Percentiles rank a stretch among this genome's conserved stretches.
These are phyloP conservation scores for Naganishia randhawae DNA, from an alignment of 768 basidiomycete species.

Conservation along the genomic window DNA sequence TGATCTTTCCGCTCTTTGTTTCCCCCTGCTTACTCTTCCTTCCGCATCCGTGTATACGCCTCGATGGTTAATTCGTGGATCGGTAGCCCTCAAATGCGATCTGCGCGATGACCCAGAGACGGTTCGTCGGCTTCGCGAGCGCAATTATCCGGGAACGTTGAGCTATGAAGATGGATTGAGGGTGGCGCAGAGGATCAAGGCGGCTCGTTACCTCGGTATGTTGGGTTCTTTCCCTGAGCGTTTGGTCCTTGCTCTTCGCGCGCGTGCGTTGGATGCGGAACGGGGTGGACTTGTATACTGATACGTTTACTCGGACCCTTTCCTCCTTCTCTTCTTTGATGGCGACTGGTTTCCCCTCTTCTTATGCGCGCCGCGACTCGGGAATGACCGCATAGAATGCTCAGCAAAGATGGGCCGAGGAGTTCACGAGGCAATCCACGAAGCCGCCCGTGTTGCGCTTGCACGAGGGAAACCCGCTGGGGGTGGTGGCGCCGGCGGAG, in stretches of 20 bases:
- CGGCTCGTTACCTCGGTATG: conserved; percentile 81
- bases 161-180: conserved; percentile 90
- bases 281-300: too few relatives aligned
- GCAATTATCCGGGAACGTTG: conserved; percentile 63
- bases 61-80: too few relatives aligned
- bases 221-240: conserved; percentile 27
- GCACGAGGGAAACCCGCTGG: conserved; percentile 24
- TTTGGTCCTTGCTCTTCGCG: background rate
- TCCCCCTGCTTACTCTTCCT: background rate
- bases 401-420: conserved; percentile 96
- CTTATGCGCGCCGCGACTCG: background rate
- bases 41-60: too few relatives aligned
- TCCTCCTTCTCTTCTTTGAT: background rate
- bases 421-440: conserved; percentile 86
- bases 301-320: background rate
- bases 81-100: conserved; percentile 95
- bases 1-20: background rate
- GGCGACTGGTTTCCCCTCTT: background rate
- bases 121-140: conserved; percentile 67
- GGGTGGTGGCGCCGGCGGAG: background rate
- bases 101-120: conserved; percentile 76
- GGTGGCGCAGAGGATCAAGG: conserved; percentile 48
- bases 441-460: conserved; percentile 54
- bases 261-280: too few relatives aligned
- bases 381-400: conserved; percentile 74